phyloP scores from a whole-genome alignment of 805 yeast genomes.

The Metschnikowia cubensis region DNA sequence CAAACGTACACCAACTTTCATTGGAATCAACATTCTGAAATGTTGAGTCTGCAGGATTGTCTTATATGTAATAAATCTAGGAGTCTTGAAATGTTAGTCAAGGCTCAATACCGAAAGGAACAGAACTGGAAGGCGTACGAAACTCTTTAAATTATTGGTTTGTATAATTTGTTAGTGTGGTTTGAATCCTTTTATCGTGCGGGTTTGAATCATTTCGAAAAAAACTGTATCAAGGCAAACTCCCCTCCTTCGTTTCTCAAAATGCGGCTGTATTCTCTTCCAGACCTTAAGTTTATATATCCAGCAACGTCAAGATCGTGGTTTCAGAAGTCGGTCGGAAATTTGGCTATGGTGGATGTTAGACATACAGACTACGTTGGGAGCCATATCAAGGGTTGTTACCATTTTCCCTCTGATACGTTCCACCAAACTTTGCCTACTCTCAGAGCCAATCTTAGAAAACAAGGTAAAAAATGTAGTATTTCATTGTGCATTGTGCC shows the following conservation, averaged over 20 bases:
- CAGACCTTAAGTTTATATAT: constrained; percentile 46
- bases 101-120: too few species aligned
- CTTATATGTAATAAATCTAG: too few species aligned
- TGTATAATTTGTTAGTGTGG: too few species aligned
- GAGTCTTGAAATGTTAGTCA: too few species aligned
- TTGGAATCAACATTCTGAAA: too few species aligned
- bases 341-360: constrained; percentile 69
- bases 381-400: constrained; percentile 59
- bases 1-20: too few species aligned
- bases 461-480: constrained; percentile 50
- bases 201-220: too few species aligned
- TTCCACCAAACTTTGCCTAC: constrained; percentile 39
- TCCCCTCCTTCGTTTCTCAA: neutral
- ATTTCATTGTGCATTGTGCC: constrained; percentile 89
- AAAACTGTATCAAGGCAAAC: too few species aligned
- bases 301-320: constrained; percentile 44
- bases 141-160: too few species aligned
- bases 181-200: too few species aligned
- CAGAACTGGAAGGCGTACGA: too few species aligned
- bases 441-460: constrained; percentile 30
- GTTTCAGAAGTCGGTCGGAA: constrained; percentile 39
- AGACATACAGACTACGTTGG: constrained; percentile 82
- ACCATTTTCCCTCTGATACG: constrained; percentile 51
- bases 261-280: constrained; percentile 16
- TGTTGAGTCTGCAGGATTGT: too few species aligned